phyloP scores from a whole-genome alignment of 1,139 yeast genomes.

The Nakaseomyces glabratus region DNA sequence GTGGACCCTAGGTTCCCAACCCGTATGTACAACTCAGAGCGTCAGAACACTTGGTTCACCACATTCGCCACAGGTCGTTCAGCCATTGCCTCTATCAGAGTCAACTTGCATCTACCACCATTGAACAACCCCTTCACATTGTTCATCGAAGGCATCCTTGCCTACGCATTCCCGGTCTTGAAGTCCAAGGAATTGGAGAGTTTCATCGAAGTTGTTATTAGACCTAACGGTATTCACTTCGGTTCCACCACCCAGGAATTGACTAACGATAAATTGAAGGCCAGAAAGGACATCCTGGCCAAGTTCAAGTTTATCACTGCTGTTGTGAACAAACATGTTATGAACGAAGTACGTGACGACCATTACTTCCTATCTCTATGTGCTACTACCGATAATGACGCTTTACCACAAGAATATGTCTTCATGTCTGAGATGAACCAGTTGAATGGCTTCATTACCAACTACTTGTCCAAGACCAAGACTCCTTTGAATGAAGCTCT shows the following conservation, averaged over 20 bases:
- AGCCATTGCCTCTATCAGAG: slow-evolving; percentile 55
- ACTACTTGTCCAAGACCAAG: slow-evolving; percentile 33
- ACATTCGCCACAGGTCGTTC: slow-evolving; percentile 86
- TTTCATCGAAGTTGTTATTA: slow-evolving; percentile 51
- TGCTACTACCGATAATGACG: slow-evolving; percentile 58
- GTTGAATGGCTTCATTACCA: slow-evolving; percentile 56
- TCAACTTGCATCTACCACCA: slow-evolving; percentile 58
- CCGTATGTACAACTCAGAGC: slow-evolving; percentile 39
- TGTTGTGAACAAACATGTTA: slow-evolving; percentile 72
- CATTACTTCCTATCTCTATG: slow-evolving; percentile 81
- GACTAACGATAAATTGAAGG: slow-evolving; percentile 12
- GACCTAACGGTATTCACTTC: slow-evolving; percentile 45
- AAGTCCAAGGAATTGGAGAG: slow-evolving; percentile 45
- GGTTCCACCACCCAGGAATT: slow-evolving; percentile 37
- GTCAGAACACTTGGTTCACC: slow-evolving; percentile 54
- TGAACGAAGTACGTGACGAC: slow-evolving; percentile 67
- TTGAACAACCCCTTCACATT: slow-evolving; percentile 68
- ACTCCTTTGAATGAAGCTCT: slow-evolving; percentile 39
- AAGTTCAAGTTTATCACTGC: slow-evolving; percentile 62
- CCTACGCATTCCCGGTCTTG: slow-evolving; percentile 38
- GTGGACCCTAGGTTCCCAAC: slow-evolving; percentile 30
- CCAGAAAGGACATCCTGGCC: slow-evolving; percentile 18
- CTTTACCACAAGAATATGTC: slow-evolving; percentile 66
- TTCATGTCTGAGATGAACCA: slow-evolving; percentile 87
- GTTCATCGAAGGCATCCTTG: slow-evolving; percentile 44